Evolutionary conservation across 2,329 filamentous ascomycete species (phyloP), one percentile per base, ranked within the genome.

Genomic region (Chrysoporthe deuterocubensis): DNA sequence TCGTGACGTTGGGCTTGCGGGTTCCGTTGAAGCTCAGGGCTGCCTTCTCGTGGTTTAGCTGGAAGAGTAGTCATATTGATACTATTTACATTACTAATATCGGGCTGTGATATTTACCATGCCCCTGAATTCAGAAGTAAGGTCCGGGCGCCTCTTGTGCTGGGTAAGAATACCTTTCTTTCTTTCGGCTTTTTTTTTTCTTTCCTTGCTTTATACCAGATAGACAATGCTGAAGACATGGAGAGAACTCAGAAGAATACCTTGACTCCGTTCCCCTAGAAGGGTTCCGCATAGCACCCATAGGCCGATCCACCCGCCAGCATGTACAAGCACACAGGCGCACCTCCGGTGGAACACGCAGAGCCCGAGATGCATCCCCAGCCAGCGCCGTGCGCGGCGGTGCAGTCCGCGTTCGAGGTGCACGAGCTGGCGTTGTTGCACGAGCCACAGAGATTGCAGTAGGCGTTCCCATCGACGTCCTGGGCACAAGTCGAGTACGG

Each of bases 401-500:
- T 60, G 32, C 68, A 69, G 62, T 65, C 66, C 3, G 66, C 43
- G n/a, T 67, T 67, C 14, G 62, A 64, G 4, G 62, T 21, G 11
- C 68, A 69, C 5, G 63, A 34, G 7, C 40, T 43, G 11, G 63
- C 40, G 4, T 26, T 21, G 7, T 26, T 56, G 40, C 68, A 69
- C 8, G 59, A 59, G 46, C 64, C 43, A n/a, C 68, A 69, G 14
- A 69, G 54, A 54, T 69, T 69, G 59, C 68, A 69, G 65, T 68
- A 68, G 16, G 48, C 65, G 9, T 60, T 67, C 13, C 62, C 65
- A 21, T 68, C 68, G 32, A 60, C 52, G n/a, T 44, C 62, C 0
- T 59, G 56, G 44, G 62, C 54, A 42, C 68, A 69, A 1, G 68
- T 62, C 0, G 65, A 68, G 42, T 37, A 34, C 1, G 58, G 43